Conservation (phyloP, 2,329 filamentous ascomycete genomes). For the Trichoderma afroharzianum region DNA sequence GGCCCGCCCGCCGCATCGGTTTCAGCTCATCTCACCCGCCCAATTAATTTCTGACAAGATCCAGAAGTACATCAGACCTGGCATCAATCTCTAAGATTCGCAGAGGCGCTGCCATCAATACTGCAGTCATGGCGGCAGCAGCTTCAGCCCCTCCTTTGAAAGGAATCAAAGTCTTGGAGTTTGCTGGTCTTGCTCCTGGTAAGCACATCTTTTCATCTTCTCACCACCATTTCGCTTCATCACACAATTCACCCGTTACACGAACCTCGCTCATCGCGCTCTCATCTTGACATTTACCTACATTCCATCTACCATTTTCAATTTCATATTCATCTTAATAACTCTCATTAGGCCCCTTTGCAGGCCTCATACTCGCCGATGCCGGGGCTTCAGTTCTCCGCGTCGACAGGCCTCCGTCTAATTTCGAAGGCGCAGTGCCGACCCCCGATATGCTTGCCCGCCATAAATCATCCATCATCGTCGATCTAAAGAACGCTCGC, state of each 20-base stretch:
- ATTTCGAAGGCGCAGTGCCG: constrained; percentile 39
- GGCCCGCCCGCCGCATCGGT: constrained; percentile 1
- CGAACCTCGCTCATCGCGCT: neutral
- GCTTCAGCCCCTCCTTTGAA: constrained; percentile 35
- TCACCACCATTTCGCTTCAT: neutral
- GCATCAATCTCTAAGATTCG: neutral
- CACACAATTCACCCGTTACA: neutral
- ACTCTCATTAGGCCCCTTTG: constrained; percentile 66
- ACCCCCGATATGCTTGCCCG: constrained; percentile 72
- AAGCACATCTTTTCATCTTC: constrained; percentile 1
- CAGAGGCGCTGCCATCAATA: neutral
- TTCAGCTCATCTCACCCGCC: neutral
- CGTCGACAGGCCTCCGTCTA: constrained; percentile 64
- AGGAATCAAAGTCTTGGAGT: constrained; percentile 56
- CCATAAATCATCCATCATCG: constrained; percentile 73
- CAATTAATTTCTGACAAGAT: neutral
- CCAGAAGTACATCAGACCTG: neutral
- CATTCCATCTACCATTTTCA: neutral
- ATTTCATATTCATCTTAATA: neutral
- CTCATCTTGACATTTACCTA: neutral
- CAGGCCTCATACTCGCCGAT: constrained; percentile 83
- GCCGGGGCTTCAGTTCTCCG: constrained; percentile 85
- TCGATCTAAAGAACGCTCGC: constrained; percentile 68
- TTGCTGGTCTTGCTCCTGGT: constrained; percentile 62
- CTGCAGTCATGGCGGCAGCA: neutral